phyloP scores from a whole-genome alignment of 345 rosid genomes.

The Syzygium oleosum region DNA sequence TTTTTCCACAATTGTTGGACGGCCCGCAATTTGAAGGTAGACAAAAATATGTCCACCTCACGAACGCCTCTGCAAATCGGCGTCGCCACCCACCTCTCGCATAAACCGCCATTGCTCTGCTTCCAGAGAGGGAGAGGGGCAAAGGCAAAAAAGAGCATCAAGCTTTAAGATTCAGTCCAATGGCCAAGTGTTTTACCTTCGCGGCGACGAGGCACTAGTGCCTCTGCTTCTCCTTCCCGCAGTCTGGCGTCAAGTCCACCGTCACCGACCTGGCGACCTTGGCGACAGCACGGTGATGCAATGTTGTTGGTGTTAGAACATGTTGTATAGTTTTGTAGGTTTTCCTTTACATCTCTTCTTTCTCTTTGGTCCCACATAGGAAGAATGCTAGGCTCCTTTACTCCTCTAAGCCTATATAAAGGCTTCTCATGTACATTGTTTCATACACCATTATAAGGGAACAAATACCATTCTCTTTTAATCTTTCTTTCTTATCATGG shows the following conservation, averaged over 20 bases:
- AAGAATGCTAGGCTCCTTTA: too few species aligned
- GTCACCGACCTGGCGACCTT: slow-evolving; percentile 33
- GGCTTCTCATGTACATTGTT: too few species aligned
- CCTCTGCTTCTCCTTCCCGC: slow-evolving; percentile 49
- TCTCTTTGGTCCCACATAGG: too few species aligned
- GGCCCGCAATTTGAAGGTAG: neutral
- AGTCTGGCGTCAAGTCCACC: slow-evolving; percentile 55
- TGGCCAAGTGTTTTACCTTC: slow-evolving; percentile 57
- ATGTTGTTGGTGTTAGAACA: slow-evolving; percentile 29
- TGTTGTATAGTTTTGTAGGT: too few species aligned
- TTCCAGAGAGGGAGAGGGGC: neutral
- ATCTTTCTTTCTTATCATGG: too few species aligned
- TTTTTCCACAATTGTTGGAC: neutral
- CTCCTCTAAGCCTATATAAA: too few species aligned
- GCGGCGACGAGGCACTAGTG: slow-evolving; percentile 42
- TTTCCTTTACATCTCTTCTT: too few species aligned
- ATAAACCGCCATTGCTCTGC: neutral
- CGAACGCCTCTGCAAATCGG: neutral
- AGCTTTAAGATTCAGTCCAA: neutral
- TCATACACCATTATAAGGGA: too few species aligned
- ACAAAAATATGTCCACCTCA: neutral
- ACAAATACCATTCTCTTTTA: too few species aligned
- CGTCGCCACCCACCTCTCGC: neutral
- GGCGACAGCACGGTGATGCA: neutral
- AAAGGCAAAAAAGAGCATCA: neutral